A percentile compares a stretch with the other conserved stretches of the same genome.
Conservation (phyloP, 2,329 filamentous ascomycete species). For the Cadophora gregata region DNA sequence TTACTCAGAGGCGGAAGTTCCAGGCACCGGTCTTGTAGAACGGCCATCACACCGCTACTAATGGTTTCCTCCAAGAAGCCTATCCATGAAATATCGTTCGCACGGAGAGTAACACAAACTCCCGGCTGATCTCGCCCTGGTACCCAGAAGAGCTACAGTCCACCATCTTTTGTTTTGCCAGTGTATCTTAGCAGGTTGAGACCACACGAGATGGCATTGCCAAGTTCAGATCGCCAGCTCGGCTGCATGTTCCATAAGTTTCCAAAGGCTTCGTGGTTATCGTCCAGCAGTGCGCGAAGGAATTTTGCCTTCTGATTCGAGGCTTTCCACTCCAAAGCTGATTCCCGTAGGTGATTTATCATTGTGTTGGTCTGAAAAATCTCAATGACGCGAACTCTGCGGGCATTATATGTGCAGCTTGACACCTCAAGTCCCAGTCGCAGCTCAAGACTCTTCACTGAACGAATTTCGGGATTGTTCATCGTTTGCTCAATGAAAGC, state of each 20-base stretch:
- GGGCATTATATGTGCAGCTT: constrained; percentile 25
- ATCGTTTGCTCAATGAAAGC: constrained; percentile 25
- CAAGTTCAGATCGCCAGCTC: constrained; percentile 25
- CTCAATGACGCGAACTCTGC: constrained; percentile 19
- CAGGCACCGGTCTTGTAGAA: constrained; percentile 23
- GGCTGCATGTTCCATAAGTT: constrained; percentile 17
- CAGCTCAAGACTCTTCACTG: constrained; percentile 15
- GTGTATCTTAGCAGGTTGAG: constrained; percentile 17
- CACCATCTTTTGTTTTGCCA: constrained; percentile 17
- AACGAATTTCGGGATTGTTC: constrained; percentile 16
- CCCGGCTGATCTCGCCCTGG: constrained; percentile 11
- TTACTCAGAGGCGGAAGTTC: constrained; percentile 5
- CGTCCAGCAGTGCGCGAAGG: constrained; percentile 11
- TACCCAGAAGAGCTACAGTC: constrained; percentile 18
- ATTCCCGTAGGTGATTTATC: constrained; percentile 21
- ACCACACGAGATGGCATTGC: constrained; percentile 22
- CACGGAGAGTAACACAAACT: constrained; percentile 6
- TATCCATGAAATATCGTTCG: constrained; percentile 19
- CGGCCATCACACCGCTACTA: constrained; percentile 18
- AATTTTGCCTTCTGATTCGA: constrained; percentile 9
- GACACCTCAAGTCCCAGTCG: constrained; percentile 28
- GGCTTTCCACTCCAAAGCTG: constrained; percentile 17
- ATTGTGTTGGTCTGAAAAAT: constrained; percentile 25
- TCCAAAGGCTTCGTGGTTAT: constrained; percentile 22
- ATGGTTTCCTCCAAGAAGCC: constrained; percentile 24